Percentiles rank a stretch among this genome's conserved stretches.
Evolutionary conservation across 495 filamentous ascomycete species (phyloP).

Genomic region (Lasiosphaeris hirsuta): DNA sequence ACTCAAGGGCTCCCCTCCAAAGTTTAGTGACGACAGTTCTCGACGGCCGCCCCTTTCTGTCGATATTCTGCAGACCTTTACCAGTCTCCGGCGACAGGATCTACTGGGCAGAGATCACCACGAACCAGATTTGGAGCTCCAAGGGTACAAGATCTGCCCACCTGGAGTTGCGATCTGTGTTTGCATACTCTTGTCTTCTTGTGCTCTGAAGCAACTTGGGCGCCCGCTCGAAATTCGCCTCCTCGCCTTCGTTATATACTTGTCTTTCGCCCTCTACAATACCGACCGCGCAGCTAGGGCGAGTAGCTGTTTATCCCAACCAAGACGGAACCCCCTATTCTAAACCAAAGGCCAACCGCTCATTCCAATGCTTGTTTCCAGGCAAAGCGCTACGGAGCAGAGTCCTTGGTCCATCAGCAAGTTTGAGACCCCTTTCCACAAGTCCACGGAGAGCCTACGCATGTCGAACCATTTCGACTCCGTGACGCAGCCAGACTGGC

Average conservation of each 20-base stretch:
- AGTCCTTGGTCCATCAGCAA: constrained; percentile 57
- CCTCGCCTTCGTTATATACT: constrained; percentile 1
- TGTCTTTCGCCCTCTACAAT: not conserved
- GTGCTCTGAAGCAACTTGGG: constrained; percentile 9
- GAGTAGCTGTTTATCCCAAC: constrained; percentile 14
- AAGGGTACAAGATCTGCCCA: constrained; percentile 22
- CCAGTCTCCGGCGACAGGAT: constrained; percentile 22
- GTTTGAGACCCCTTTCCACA: constrained; percentile 51
- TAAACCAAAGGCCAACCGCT: constrained; percentile 19
- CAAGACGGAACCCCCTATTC: constrained; percentile 6
- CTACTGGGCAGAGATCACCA: constrained; percentile 25
- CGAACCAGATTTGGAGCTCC: constrained; percentile 18
- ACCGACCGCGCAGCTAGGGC: constrained; percentile 18
- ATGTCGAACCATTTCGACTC: constrained; percentile 58
- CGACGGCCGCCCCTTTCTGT: constrained; percentile 12
- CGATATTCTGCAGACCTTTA: constrained; percentile 10
- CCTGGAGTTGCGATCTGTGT: constrained; percentile 18
- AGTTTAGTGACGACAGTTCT: constrained; percentile 4
- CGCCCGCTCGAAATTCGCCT: constrained; percentile 11
- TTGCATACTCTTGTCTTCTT: constrained; percentile 19
- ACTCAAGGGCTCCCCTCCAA: constrained; percentile 1
- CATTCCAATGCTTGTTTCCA: constrained; percentile 60
- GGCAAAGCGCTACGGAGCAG: constrained; percentile 54
- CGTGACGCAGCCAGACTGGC: constrained; percentile 59
- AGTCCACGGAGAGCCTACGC: constrained; percentile 50